phyloP scores from a whole-genome alignment of 441 rosid species.

The Adansonia rubrostipa region DNA sequence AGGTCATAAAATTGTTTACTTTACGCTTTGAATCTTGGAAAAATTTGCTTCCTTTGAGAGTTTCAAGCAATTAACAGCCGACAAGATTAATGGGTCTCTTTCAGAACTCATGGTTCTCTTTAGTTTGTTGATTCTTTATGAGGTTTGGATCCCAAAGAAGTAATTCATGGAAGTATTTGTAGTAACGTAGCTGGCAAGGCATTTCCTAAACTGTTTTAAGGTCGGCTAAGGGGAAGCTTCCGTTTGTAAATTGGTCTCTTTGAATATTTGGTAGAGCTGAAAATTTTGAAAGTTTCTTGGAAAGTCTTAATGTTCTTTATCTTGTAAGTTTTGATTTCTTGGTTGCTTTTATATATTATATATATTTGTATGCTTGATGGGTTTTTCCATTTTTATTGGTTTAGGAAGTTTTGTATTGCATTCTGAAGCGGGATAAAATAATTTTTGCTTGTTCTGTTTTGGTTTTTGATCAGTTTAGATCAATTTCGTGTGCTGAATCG shows the following conservation, averaged over 20 bases:
- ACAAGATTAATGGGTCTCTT: background rate
- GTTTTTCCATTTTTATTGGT: background rate
- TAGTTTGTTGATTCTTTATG: background rate
- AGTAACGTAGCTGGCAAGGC: slow-evolving; percentile 16
- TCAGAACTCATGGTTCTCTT: background rate
- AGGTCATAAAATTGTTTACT: background rate
- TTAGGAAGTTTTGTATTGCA: background rate
- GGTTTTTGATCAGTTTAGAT: slow-evolving; percentile 5
- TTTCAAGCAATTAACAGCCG: background rate
- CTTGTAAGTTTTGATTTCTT: background rate
- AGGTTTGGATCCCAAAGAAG: background rate
- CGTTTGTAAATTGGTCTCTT: slow-evolving; percentile 11
- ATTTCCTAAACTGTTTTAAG: background rate
- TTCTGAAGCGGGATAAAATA: too few species aligned
- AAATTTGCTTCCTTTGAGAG: background rate
- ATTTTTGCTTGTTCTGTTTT: too few species aligned
- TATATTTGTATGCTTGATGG: background rate
- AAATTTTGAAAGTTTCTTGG: slow-evolving; percentile 14
- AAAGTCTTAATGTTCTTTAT: background rate
- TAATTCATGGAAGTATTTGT: background rate
- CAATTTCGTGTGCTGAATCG: background rate
- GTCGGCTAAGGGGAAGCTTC: slow-evolving; percentile 18
- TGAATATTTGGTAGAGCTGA: background rate
- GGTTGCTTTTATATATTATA: background rate
- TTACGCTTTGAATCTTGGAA: background rate